Evolutionary conservation across 140 eudicot species (phyloP), one percentile per base, ranked within the genome.

Genomic region (Ambrosia hybrid): DNA sequence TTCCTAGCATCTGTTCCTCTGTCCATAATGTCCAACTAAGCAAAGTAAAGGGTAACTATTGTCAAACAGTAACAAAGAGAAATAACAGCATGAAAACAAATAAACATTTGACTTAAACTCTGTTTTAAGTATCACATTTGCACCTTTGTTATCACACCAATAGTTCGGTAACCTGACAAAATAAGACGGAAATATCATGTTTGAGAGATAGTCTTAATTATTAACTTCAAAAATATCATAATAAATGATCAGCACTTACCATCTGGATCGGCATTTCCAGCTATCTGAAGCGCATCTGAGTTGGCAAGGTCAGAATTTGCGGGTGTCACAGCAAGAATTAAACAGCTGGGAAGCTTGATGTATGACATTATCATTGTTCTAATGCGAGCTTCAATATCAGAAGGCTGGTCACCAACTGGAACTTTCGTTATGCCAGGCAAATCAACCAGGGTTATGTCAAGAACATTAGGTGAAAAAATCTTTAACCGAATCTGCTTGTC

Each of bases 331-430:
- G 99, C 99, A 57, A 94, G 81, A 78, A 94, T 94, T 70, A 94
- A 79, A 76, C 97, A 94, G 81, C 90, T 90, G 37, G 89, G 91
- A 66, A 80, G 87, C 74, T 86, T 94, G 56, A 94, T 94, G 73
- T 91, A 90, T 45, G 96, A 88, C 90, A 84, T 88, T 65, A 94
- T 94, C 99, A 94, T 90, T 41, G 96, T 88, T 80, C 99, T 86
- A 60, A 94, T 94, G 4, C 97, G 96, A 62, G 95, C 91, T 88
- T 94, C 99, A 72, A 94, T 94, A 76, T 94, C 99, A 39, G 96
- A 80, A 51, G 99, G 99, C 79, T 94, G 99, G 64, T 94, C 99
- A 76, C 99, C 99, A 57, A 94, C 99, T 39, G 99, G 99, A 71
- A 94, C 99, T 79, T 90, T 94, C 21, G 99, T 94, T 65, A 94